phyloP scores from a whole-genome alignment of 805 yeast species.

The Millerago galiae region DNA sequence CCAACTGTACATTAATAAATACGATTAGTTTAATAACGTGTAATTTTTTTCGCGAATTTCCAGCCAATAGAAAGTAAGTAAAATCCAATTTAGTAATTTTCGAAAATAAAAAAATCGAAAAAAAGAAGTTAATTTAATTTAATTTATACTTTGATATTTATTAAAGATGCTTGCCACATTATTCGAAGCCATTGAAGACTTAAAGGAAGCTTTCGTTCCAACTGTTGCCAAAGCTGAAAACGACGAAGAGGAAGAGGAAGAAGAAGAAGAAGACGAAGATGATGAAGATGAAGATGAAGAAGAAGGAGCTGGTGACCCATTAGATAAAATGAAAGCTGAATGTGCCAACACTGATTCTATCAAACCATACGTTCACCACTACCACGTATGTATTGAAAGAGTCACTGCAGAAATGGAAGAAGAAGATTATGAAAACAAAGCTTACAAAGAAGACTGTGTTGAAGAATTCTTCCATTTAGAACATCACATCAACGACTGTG shows the following conservation, averaged over 20 bases:
- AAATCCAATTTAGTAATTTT: slow-evolving; percentile 13
- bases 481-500: slow-evolving; percentile 88
- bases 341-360: slow-evolving; percentile 65
- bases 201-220: slow-evolving; percentile 76
- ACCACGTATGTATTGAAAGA: slow-evolving; percentile 91
- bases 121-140: not conserved
- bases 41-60: not conserved
- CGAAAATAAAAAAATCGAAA: slow-evolving; percentile 2
- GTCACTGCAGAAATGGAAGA: slow-evolving; percentile 84
- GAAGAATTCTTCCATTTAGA: slow-evolving; percentile 97
- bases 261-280: slow-evolving; percentile 32
- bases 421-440: slow-evolving; percentile 71
- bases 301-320: slow-evolving; percentile 61
- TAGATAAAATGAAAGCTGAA: slow-evolving; percentile 58
- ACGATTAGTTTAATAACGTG: not conserved
- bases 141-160: not conserved
- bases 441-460: slow-evolving; percentile 92
- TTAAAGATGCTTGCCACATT: slow-evolving; percentile 29
- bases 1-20: no score
- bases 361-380: slow-evolving; percentile 76
- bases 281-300: slow-evolving; percentile 61
- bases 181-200: slow-evolving; percentile 44
- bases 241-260: slow-evolving; percentile 24
- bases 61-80: slow-evolving; percentile 18
- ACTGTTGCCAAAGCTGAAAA: slow-evolving; percentile 76